These are phyloP conservation scores for Podospora australis DNA, from an alignment of 495 filamentous ascomycete species.

Conservation along the genomic window DNA sequence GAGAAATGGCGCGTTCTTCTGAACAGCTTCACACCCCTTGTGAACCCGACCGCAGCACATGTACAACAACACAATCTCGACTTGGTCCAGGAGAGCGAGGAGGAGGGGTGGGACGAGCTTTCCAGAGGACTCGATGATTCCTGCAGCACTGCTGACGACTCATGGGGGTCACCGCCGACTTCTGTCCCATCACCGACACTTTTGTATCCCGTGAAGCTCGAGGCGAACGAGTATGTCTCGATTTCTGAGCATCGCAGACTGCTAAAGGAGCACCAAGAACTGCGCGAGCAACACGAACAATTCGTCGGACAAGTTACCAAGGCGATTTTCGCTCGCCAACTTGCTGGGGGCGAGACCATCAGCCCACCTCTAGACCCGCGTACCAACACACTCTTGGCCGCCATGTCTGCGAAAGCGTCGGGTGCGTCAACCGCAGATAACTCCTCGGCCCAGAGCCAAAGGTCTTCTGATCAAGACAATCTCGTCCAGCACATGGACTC, in stretches of 20 bases:
- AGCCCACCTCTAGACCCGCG: background rate
- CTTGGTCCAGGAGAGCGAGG: constrained; percentile 5
- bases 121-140: constrained; percentile 2
- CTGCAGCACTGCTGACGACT: background rate
- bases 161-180: constrained; percentile 6
- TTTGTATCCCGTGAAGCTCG: background rate
- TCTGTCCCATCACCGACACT: constrained; percentile 9
- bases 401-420: background rate
- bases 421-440: background rate
- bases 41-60: background rate
- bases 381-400: background rate
- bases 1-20: constrained; percentile 30
- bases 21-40: constrained; percentile 25
- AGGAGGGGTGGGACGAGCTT: background rate
- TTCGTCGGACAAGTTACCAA: constrained; percentile 17
- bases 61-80: background rate
- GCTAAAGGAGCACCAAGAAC: constrained; percentile 14
- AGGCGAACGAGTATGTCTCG: constrained; percentile 3
- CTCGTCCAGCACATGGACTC: constrained; percentile 27
- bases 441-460: background rate
- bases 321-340: constrained; percentile 6
- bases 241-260: constrained; percentile 15
- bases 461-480: constrained; percentile 15
- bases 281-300: constrained; percentile 13
- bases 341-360: constrained; percentile 1